Evolutionary conservation across 1,284 basidiomycete species (phyloP), one percentile per base, ranked within the genome.

Genomic region (Pseudozyma pruni): DNA sequence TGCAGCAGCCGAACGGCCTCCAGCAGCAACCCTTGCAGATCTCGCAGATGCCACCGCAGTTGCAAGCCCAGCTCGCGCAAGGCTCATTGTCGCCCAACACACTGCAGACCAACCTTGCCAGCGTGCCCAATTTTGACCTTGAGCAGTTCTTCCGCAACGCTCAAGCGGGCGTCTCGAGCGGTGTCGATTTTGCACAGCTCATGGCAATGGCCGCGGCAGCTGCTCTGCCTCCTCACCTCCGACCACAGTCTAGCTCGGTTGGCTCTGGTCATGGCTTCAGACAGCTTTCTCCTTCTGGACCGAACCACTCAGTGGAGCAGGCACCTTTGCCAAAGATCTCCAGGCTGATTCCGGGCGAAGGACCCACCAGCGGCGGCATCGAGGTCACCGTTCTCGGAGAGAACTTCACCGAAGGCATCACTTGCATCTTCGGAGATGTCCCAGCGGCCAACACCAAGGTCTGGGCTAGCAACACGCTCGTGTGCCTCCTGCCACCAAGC

Each of bases 381-480:
- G 93, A 96, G 82, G 91, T 99, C 20, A 98, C 96, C 0, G 86
- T 98, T 6, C 88, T 97, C 2, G 96, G 96, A 20, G 76, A 79
- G 46, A 78, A 81, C 42, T 98, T 99, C 84, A 75, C 82, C 16
- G 84, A 83, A 11, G 85, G 85, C 33, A 82, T 86, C 44, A 83
- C 89, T 50, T 92, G 93, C 76, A 85, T 93, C 7, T 98, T 98
- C 83, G 95, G 95, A 27, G 92, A 91, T 67, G 86, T 89, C 6
- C 84, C 88, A 2, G 90, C 94, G 4, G 90, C 89, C 51, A 90
- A 89, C 20, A 97, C 94, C 0, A 90, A 92, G 72, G 87, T 91
- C 35, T 97, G 94, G 91, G 93, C 92, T 76, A 90, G 93, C 62
- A 95, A 93, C 75, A 95, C 95, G 35, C 87, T 98, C 4, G 91